A percentile compares a stretch with the other conserved stretches of the same genome.
Conservation (phyloP, 169 alveolate genomes). For the Eimeria falciformis region DNA sequence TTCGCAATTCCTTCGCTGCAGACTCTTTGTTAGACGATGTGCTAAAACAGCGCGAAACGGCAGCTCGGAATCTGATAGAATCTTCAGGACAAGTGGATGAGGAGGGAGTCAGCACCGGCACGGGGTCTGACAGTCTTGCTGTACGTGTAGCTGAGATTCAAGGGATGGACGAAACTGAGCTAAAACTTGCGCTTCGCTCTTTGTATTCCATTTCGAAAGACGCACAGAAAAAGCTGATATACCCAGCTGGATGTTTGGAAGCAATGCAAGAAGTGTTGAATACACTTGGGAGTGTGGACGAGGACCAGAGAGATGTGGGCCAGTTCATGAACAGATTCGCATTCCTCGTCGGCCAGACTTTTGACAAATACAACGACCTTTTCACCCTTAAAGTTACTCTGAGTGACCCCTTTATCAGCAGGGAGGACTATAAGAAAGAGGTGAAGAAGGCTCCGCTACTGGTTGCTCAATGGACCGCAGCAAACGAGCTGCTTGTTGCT, state of each 20-base stretch:
- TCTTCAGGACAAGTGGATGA: too few species aligned
- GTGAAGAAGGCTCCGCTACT: background rate
- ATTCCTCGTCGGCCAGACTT: background rate
- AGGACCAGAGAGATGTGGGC: background rate
- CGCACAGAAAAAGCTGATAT: background rate
- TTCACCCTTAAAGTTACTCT: background rate
- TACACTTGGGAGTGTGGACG: background rate
- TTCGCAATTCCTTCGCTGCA: too few species aligned
- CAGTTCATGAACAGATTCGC: background rate
- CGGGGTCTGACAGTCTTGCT: too few species aligned
- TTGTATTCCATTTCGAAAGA: background rate
- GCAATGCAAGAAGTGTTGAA: constrained; percentile 20
- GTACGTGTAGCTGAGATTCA: constrained; percentile 6
- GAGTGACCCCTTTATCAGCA: background rate
- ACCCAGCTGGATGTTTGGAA: constrained; percentile 22
- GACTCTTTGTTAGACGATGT: too few species aligned
- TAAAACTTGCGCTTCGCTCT: background rate
- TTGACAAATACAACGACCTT: background rate
- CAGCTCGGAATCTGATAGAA: too few species aligned
- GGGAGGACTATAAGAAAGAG: background rate
- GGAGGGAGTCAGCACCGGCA: too few species aligned
- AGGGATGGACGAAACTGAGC: background rate
- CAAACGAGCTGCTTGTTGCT: background rate
- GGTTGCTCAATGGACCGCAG: background rate
- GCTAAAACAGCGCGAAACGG: too few species aligned